phyloP scores from a whole-genome alignment of 163 green algal species.

The Chlamydomonas reinhardtii region DNA sequence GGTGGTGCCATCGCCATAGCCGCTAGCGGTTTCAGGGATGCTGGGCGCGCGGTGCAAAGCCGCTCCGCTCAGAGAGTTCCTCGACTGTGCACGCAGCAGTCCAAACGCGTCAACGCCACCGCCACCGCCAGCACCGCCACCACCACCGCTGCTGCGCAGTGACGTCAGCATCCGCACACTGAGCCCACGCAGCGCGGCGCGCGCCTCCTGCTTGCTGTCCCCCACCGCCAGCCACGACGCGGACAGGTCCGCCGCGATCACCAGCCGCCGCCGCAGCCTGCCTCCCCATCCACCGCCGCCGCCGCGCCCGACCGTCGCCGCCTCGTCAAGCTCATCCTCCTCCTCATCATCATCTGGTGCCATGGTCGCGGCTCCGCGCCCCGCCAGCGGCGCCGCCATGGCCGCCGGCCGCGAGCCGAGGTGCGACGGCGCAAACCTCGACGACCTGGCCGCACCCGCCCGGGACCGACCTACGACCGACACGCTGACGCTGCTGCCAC shows the following conservation, averaged over 20 bases:
- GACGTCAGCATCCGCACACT: slow-evolving; percentile 65
- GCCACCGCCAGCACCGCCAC: not conserved
- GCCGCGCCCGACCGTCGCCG: too few relatives aligned
- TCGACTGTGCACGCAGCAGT: not conserved
- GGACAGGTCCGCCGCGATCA: slow-evolving; percentile 50
- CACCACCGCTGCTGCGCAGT: not conserved
- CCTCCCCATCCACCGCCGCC: too few relatives aligned
- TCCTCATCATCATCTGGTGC: too few relatives aligned
- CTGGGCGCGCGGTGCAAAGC: too few relatives aligned
- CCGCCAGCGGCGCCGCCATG: not conserved
- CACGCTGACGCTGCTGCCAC: too few relatives aligned
- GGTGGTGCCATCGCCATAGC: too few relatives aligned
- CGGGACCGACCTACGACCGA: too few relatives aligned
- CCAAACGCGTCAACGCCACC: not conserved
- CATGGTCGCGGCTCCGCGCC: too few relatives aligned
- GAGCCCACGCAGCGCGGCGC: slow-evolving; percentile 66
- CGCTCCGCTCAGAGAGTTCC: not conserved
- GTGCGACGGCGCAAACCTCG: not conserved
- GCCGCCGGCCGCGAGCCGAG: too few relatives aligned
- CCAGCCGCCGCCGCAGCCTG: slow-evolving; percentile 51
- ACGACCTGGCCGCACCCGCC: not conserved
- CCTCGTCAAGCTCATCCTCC: too few relatives aligned
- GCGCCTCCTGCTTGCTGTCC: slow-evolving; percentile 26
- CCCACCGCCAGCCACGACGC: slow-evolving; percentile 12
- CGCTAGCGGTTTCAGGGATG: too few relatives aligned